Conservation (phyloP, 176 grass and related monocot genomes). For the Bromus sterilis region DNA sequence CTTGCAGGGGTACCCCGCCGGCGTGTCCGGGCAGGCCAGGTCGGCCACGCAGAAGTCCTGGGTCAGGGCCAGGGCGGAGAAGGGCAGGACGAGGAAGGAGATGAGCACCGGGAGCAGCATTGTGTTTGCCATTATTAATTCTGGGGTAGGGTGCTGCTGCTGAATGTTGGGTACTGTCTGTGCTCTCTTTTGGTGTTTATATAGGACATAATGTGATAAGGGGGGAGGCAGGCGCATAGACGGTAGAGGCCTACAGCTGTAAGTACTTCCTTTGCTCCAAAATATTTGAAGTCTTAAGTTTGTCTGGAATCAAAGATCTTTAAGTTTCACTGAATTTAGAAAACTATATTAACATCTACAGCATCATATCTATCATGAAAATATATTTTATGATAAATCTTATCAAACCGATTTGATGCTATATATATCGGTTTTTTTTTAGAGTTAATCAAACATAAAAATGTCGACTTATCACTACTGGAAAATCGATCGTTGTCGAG, state of each 20-base stretch:
- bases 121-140: constrained; percentile 31
- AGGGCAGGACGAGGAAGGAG: constrained; percentile 31
- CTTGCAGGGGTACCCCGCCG: constrained; percentile 63
- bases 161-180: background rate
- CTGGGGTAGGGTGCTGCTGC: background rate
- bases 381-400: no score
- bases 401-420: no score
- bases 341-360: no score
- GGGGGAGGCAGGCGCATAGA: background rate
- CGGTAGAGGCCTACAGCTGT: background rate
- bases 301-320: no score
- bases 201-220: background rate
- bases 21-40: constrained; percentile 46
- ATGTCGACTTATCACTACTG: no score
- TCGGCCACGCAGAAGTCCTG: constrained; percentile 77
- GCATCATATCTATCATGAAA: no score
- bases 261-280: background rate
- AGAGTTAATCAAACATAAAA: no score
- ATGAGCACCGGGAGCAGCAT: constrained; percentile 38
- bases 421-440: no score
- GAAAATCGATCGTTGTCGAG: no score
- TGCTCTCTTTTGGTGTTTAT: background rate
- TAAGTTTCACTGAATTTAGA: no score
- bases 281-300: no score
- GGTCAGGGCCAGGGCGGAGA: constrained; percentile 18